Percentiles rank a stretch among this genome's conserved stretches.
phyloP scores from a whole-genome alignment of 2,329 filamentous ascomycete species.

The Chalaropsis thielavioides region DNA sequence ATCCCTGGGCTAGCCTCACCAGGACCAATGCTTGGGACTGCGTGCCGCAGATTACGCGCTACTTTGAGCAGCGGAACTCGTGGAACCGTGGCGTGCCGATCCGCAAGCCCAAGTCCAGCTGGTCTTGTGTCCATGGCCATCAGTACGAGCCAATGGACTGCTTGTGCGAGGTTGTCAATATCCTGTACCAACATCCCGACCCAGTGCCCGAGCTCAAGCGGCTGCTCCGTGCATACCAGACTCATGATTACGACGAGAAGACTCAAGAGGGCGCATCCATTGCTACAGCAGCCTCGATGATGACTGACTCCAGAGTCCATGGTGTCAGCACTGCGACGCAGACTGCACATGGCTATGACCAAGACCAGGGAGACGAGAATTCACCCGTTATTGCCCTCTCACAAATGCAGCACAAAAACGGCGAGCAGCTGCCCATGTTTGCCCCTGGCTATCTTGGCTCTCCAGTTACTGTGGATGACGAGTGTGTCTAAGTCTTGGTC shows the following conservation, averaged over 20 bases:
- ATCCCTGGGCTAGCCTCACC: slow-evolving; percentile 61
- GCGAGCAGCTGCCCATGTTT: slow-evolving; percentile 23
- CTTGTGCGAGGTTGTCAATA: slow-evolving; percentile 42
- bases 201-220: slow-evolving; percentile 57
- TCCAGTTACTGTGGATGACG: slow-evolving; percentile 37
- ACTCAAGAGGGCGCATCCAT: not conserved
- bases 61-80: slow-evolving; percentile 47
- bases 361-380: slow-evolving; percentile 13
- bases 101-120: slow-evolving; percentile 42
- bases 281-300: slow-evolving; percentile 20
- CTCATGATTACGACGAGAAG: slow-evolving; percentile 21
- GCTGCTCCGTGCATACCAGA: slow-evolving; percentile 49
- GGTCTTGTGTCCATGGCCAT: slow-evolving; percentile 65
- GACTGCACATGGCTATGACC: slow-evolving; percentile 17
- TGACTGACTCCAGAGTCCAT: not conserved
- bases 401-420: not conserved
- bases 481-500: slow-evolving; percentile 16
- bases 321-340: slow-evolving; percentile 31
- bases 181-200: slow-evolving; percentile 43
- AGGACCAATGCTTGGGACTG: slow-evolving; percentile 86
- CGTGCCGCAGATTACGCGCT: slow-evolving; percentile 72
- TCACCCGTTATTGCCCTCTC: not conserved
- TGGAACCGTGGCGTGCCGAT: not conserved
- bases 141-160: slow-evolving; percentile 37
- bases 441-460: slow-evolving; percentile 37